Evolutionary conservation across 2,329 filamentous ascomycete species (phyloP).

Genomic region (Penicillium nordicum): DNA sequence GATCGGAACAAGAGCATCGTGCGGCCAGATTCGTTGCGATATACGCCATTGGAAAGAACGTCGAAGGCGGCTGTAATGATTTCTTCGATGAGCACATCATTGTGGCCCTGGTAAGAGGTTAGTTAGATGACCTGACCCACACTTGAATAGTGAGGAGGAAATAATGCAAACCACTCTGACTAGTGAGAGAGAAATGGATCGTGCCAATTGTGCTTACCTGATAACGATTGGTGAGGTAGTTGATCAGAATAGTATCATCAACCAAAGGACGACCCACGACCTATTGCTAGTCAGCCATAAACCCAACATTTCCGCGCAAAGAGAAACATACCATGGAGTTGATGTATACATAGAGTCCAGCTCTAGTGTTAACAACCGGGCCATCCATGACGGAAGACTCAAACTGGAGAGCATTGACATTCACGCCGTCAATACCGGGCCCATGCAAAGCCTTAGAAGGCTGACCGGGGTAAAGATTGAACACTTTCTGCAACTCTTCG

Average conservation of each 20-base stretch:
- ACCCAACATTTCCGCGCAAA: not conserved
- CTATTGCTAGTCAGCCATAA: conserved; percentile 48
- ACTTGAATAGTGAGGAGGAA: not conserved
- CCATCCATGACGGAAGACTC: conserved; percentile 60
- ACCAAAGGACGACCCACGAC: conserved; percentile 77
- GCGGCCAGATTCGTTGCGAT: conserved; percentile 60
- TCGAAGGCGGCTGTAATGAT: conserved; percentile 88
- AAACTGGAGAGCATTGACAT: conserved; percentile 51
- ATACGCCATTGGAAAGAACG: conserved; percentile 79
- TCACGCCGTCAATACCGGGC: conserved; percentile 41
- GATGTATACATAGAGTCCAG: conserved; percentile 80
- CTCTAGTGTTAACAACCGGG: conserved; percentile 69
- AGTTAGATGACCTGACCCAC: not conserved
- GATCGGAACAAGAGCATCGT: conserved; percentile 73
- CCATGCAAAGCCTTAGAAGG: conserved; percentile 43
- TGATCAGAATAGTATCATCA: conserved; percentile 74
- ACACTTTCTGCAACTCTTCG: conserved; percentile 42
- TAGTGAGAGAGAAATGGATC: not conserved
- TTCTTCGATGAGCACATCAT: conserved; percentile 73
- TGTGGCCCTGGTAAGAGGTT: conserved; percentile 59
- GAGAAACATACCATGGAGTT: conserved; percentile 63
- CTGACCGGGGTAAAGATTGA: conserved; percentile 42
- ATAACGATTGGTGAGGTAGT: conserved; percentile 80
- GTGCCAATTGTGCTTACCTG: conserved; percentile 51
- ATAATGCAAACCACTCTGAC: not conserved